These are phyloP conservation scores for Lepidium didymum DNA, from an alignment of 345 rosid genomes.

Conservation along the genomic window DNA sequence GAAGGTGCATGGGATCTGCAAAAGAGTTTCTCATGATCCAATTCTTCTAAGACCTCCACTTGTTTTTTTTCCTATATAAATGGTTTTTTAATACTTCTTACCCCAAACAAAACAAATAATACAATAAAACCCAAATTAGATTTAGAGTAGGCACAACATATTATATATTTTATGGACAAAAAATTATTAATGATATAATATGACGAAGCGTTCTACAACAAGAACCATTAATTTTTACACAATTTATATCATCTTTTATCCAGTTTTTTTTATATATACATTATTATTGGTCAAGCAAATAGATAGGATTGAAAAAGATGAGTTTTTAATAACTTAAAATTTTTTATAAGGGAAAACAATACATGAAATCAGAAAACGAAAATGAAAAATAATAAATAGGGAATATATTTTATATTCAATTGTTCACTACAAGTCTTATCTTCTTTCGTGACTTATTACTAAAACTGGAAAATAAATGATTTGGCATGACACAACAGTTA, in stretches of 20 bases:
- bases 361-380: too few species aligned
- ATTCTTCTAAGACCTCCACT: too few species aligned
- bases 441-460: not conserved
- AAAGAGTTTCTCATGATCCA: conserved; percentile 3
- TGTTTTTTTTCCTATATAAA: too few species aligned
- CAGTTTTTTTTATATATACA: not conserved
- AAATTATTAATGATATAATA: too few species aligned
- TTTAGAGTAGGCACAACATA: not conserved
- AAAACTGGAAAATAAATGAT: not conserved
- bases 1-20: conserved; percentile 14
- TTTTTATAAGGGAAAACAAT: too few species aligned
- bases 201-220: not conserved
- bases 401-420: too few species aligned
- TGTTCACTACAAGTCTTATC: not conserved
- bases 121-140: not conserved
- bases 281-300: too few species aligned
- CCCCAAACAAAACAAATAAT: not conserved
- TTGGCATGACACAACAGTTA: not conserved
- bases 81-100: too few species aligned
- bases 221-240: not conserved
- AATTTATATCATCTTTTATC: not conserved
- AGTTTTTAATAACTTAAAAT: too few species aligned
- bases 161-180: too few species aligned
- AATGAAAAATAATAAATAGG: too few species aligned
- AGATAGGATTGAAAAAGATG: too few species aligned